phyloP scores from a whole-genome alignment of 371 early-diverging fungal genomes.

The Circinella umbellata region DNA sequence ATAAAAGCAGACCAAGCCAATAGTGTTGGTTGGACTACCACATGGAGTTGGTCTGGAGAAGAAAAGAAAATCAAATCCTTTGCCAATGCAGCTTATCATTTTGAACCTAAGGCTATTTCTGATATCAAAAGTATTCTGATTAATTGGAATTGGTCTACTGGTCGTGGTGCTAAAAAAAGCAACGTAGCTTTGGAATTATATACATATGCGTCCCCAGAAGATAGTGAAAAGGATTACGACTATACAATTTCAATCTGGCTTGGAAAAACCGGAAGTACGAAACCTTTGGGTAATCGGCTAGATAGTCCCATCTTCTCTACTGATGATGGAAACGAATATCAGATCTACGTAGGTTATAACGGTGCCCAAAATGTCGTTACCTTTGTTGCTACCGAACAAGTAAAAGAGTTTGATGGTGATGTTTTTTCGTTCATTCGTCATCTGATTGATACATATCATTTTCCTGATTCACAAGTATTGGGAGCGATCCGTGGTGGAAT shows the following conservation, averaged over 20 bases:
- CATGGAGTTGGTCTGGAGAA: conserved; percentile 21
- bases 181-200: conserved; percentile 26
- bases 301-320: conserved; percentile 15
- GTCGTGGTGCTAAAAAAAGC: neutral
- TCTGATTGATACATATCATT: conserved; percentile 12
- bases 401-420: conserved; percentile 17
- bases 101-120: conserved; percentile 11
- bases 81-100: conserved; percentile 16
- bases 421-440: conserved; percentile 13
- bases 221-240: neutral
- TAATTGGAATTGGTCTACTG: conserved; percentile 19
- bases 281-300: no score
- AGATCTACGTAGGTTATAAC: conserved; percentile 20
- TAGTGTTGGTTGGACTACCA: conserved; percentile 13
- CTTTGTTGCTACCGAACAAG: conserved; percentile 18
- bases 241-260: conserved; percentile 21
- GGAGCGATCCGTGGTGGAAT: conserved; percentile 23
- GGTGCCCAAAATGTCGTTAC: conserved; percentile 22
- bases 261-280: conserved; percentile 5
- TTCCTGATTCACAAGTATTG: conserved; percentile 21
- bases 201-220: neutral
- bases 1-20: neutral
- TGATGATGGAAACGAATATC: conserved; percentile 15
- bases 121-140: conserved; percentile 13
- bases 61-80: conserved; percentile 15